These are phyloP conservation scores for Chamaecyparis obtusa DNA, from an alignment of 75 land plant species.

Conservation along the genomic window DNA sequence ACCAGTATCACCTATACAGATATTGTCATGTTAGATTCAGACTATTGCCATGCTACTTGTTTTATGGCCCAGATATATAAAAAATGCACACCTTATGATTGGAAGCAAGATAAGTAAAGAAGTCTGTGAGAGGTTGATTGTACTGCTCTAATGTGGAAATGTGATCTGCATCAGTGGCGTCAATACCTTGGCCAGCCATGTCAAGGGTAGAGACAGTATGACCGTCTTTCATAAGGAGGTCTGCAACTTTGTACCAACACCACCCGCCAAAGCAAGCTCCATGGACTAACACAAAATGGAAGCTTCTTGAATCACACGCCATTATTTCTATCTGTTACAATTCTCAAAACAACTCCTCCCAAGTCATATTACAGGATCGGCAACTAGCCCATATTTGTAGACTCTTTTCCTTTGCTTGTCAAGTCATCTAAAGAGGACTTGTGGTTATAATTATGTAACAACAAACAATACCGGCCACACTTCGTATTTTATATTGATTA, in stretches of 20 bases:
- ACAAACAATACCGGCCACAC: too few species aligned
- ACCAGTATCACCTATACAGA: conserved; percentile 56
- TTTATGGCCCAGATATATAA: too few species aligned
- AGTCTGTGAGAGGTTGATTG: conserved; percentile 48
- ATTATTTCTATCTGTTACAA: too few species aligned
- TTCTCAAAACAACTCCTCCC: too few species aligned
- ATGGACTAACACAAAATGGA: conserved; percentile 73
- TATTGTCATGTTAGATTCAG: background rate
- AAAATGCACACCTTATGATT: background rate
- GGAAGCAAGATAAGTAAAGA: conserved; percentile 40
- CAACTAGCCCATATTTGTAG: too few species aligned
- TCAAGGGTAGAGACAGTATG: conserved; percentile 57
- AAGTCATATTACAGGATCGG: too few species aligned
- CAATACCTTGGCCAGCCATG: conserved; percentile 48
- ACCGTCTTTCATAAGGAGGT: conserved; percentile 52
- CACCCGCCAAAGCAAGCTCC: conserved; percentile 67
- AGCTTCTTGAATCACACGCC: background rate
- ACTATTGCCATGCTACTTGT: too few species aligned
- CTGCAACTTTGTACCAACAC: conserved; percentile 72
- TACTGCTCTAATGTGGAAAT: conserved; percentile 55
- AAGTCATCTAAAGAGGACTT: too few species aligned
- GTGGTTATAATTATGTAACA: too few species aligned
- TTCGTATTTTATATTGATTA: too few species aligned
- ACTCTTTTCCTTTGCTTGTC: too few species aligned
- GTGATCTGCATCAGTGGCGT: conserved; percentile 37